phyloP scores from a whole-genome alignment of 2,329 filamentous ascomycete species.

The Colletotrichum lindemuthianum region DNA sequence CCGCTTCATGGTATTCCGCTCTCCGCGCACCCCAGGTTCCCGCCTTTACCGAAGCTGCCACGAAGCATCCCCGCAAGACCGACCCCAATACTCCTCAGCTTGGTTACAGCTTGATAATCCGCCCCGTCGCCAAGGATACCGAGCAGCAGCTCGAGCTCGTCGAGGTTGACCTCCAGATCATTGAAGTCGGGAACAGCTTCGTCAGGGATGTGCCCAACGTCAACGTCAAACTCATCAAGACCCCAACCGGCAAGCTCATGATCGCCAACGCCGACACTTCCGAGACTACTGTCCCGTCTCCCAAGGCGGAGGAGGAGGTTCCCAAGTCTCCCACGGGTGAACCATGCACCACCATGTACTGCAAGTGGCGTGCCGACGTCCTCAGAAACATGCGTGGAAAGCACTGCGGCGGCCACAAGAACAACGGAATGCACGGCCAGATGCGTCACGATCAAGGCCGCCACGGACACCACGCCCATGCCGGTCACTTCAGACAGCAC shows the following conservation, averaged over 20 bases:
- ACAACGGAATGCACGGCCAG: constrained; percentile 37
- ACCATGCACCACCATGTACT: constrained; percentile 58
- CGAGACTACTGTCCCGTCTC: constrained; percentile 37
- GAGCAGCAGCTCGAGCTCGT: constrained; percentile 63
- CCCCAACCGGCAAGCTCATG: constrained; percentile 62
- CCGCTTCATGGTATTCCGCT: constrained; percentile 55
- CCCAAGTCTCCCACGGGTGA: constrained; percentile 31
- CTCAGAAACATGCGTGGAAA: constrained; percentile 46
- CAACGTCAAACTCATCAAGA: constrained; percentile 70
- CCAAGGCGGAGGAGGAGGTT: constrained; percentile 40
- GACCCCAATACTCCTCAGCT: constrained; percentile 49
- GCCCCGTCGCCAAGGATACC: constrained; percentile 57
- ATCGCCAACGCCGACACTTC: constrained; percentile 60
- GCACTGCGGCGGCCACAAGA: constrained; percentile 50
- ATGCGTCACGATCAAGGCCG: constrained; percentile 37
- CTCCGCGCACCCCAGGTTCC: constrained; percentile 59
- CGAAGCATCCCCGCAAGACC: constrained; percentile 44
- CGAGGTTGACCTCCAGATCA: constrained; percentile 65
- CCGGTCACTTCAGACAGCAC: constrained; percentile 41
- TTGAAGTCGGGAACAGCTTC: constrained; percentile 67
- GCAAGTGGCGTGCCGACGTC: constrained; percentile 64
- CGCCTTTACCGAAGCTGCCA: constrained; percentile 44
- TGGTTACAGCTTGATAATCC: constrained; percentile 60
- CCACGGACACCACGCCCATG: constrained; percentile 42
- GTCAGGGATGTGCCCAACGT: constrained; percentile 65